These are phyloP conservation scores for Pelagomonas calceolata DNA, from an alignment of 108 stramenopile genomes.

Conservation along the genomic window DNA sequence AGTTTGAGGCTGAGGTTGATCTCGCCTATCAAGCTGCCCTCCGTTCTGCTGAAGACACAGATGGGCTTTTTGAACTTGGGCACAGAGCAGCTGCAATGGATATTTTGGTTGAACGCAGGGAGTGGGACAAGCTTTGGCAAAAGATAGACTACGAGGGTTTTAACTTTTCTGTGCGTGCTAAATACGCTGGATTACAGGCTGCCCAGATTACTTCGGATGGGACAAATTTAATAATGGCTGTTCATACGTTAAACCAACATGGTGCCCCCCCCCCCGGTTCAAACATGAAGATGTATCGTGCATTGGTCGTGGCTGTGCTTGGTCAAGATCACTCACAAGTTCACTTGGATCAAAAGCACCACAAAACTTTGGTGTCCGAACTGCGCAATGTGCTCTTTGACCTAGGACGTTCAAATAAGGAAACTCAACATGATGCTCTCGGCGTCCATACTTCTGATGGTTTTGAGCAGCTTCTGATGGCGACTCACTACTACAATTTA, in stretches of 20 bases:
- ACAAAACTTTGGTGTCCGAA: slow-evolving; percentile 12
- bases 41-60: slow-evolving; percentile 30
- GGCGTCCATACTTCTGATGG: too few relatives aligned
- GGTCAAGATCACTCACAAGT: neutral
- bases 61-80: slow-evolving; percentile 42
- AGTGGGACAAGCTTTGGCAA: slow-evolving; percentile 49
- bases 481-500: slow-evolving; percentile 33
- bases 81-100: slow-evolving; percentile 40
- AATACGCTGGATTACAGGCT: slow-evolving; percentile 33
- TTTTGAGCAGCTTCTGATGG: slow-evolving; percentile 41
- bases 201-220: slow-evolving; percentile 11
- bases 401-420: neutral
- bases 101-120: slow-evolving; percentile 33
- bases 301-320: slow-evolving; percentile 10
- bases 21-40: slow-evolving; percentile 32
- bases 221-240: slow-evolving; percentile 27
- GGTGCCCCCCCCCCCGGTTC: slow-evolving; percentile 15
- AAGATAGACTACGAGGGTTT: slow-evolving; percentile 26
- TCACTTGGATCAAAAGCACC: neutral
- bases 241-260: slow-evolving; percentile 13
- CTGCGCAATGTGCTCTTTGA: slow-evolving; percentile 38
- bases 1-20: slow-evolving; percentile 20
- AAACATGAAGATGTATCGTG: slow-evolving; percentile 9
- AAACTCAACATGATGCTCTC: too few relatives aligned
- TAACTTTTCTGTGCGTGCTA: slow-evolving; percentile 11